These are phyloP conservation scores for Aureobasidium sp. DNA, from an alignment of 2,329 filamentous ascomycete species.

Conservation along the genomic window DNA sequence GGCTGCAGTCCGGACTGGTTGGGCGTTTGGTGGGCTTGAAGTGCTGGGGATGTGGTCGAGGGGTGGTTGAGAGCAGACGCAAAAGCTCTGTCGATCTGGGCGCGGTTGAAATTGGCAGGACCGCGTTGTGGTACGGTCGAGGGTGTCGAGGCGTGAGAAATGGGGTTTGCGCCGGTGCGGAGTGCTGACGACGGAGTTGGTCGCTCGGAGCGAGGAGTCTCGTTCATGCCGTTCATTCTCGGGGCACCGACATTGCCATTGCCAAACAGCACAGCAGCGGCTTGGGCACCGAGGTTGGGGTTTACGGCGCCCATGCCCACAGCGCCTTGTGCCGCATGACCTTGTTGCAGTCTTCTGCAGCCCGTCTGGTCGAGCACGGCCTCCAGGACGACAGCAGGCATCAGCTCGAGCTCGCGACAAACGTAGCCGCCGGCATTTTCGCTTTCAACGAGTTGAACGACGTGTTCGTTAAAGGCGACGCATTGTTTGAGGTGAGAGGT, in stretches of 20 bases:
- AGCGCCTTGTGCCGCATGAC: not conserved
- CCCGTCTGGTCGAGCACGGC: not conserved
- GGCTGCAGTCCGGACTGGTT: not conserved
- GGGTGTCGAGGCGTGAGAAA: not conserved
- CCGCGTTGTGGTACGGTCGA: not conserved
- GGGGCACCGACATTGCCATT: not conserved
- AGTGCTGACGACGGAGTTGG: not conserved
- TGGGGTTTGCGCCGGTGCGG: not conserved
- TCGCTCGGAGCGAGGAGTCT: conserved; percentile 5
- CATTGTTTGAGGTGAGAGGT: conserved; percentile 12
- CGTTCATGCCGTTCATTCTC: not conserved
- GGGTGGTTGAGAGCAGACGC: not conserved
- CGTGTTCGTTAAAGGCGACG: conserved; percentile 11
- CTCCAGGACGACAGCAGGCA: conserved; percentile 1
- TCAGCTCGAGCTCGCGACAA: conserved; percentile 1
- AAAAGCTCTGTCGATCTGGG: conserved; percentile 2
- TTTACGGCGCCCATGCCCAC: conserved; percentile 4
- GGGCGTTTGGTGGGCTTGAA: not conserved
- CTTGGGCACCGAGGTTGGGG: not conserved
- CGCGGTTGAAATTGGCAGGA: not conserved
- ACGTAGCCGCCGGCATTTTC: conserved; percentile 5
- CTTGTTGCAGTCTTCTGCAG: not conserved
- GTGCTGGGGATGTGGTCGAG: not conserved
- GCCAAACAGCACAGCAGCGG: not conserved
- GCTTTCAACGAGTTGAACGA: not conserved